Percentiles rank a stretch among this genome's conserved stretches.
Evolutionary conservation across 2,329 filamentous ascomycete species (phyloP).

Genomic region (Penicillium sp.): DNA sequence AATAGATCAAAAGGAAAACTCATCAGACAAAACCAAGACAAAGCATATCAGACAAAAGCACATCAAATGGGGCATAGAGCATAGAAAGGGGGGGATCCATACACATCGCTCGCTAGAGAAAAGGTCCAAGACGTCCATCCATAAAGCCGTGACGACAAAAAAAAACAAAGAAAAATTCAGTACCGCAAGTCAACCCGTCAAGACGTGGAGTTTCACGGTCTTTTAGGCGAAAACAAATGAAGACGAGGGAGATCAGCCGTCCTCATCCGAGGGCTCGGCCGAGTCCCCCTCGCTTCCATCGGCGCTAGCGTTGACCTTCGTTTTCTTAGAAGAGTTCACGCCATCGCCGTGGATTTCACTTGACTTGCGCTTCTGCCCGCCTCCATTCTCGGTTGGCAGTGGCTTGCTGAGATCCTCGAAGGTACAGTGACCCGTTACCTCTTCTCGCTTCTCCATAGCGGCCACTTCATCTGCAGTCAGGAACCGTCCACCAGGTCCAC

Average conservation of each 20-base stretch:
- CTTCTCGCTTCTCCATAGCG: constrained; percentile 71
- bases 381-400: constrained; percentile 31
- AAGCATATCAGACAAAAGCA: constrained; percentile 7
- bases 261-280: constrained; percentile 49
- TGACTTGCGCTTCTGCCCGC: constrained; percentile 53
- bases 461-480: constrained; percentile 94
- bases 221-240: neutral
- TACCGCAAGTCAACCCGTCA: constrained; percentile 7
- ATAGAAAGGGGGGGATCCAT: constrained; percentile 24
- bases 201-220: neutral
- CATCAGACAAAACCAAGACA: constrained; percentile 12
- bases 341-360: constrained; percentile 46
- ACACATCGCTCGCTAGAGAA: constrained; percentile 39
- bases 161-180: constrained; percentile 20
- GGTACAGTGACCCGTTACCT: constrained; percentile 18
- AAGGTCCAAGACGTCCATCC: constrained; percentile 31
- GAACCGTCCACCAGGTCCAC: constrained; percentile 92
- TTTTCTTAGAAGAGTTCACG: constrained; percentile 47
- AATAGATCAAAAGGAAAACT: constrained; percentile 13
- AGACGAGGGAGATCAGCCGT: constrained; percentile 36
- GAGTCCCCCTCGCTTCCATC: constrained; percentile 55
- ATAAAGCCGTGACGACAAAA: constrained; percentile 30
- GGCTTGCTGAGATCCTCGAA: constrained; percentile 37
- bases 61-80: constrained; percentile 21
- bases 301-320: constrained; percentile 50